Evolutionary conservation across 768 basidiomycete species (phyloP).

Genomic region (Gelatoporia subvermispora): DNA sequence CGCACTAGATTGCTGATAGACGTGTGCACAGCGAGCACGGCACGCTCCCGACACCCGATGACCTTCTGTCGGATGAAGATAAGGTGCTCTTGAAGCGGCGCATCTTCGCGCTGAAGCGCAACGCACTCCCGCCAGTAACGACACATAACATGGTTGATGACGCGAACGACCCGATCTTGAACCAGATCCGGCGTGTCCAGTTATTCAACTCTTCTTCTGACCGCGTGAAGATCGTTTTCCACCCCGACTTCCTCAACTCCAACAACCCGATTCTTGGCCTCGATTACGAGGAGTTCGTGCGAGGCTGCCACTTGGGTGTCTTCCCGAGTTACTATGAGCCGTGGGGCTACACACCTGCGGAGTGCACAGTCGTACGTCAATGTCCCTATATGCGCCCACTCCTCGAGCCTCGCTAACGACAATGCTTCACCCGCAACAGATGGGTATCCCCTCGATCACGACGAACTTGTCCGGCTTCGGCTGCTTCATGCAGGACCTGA

Average conservation of each 20-base stretch:
- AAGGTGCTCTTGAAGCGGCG: conserved; percentile 92
- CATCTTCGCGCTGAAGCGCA: conserved; percentile 93
- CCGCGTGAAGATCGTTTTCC: conserved; percentile 96
- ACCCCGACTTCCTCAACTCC: conserved; percentile 96
- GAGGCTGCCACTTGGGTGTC: conserved; percentile 96
- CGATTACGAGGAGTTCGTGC: conserved; percentile 98
- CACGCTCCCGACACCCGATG: conserved; percentile 64
- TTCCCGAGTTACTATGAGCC: conserved; percentile 98
- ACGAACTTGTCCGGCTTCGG: conserved; percentile 98
- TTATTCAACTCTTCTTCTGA: conserved; percentile 87
- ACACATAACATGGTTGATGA: conserved; percentile 99
- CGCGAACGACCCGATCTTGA: conserved; percentile 85
- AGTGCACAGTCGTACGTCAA: conserved; percentile 92
- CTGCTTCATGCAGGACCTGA: conserved; percentile 97
- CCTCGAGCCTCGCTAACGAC: background rate
- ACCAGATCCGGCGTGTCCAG: conserved; percentile 89
- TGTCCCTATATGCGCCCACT: background rate
- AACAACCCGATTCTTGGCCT: conserved; percentile 97
- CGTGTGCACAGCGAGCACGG: conserved; percentile 55
- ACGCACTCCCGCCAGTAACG: conserved; percentile 90
- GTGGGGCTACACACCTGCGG: conserved; percentile 96
- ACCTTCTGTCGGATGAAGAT: conserved; percentile 86
- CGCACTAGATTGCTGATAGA: too few species aligned
- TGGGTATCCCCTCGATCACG: conserved; percentile 97
- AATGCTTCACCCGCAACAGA: conserved; percentile 36